A percentile compares a stretch with the other conserved stretches of the same genome.
phyloP scores from a whole-genome alignment of 208 protist genomes.

The Leishmania tarentolae region DNA sequence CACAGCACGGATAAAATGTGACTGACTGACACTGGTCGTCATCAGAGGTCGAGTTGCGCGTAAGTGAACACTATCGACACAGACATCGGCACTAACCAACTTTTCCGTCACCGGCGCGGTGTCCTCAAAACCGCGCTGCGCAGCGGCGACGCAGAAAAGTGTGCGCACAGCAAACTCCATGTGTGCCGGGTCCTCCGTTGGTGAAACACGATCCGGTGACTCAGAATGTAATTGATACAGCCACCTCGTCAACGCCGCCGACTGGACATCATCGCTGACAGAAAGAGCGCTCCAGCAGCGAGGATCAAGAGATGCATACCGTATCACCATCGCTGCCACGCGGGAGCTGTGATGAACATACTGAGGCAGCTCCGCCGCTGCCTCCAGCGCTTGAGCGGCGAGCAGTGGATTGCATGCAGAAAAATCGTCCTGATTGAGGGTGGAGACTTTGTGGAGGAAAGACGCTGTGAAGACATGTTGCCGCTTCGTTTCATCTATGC shows the following conservation, averaged over 20 bases:
- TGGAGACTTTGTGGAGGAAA: constrained; percentile 22
- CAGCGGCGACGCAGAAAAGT: constrained; percentile 26
- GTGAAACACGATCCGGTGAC: constrained; percentile 17
- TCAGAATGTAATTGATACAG: constrained; percentile 21
- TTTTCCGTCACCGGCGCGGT: neutral
- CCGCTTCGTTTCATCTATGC: constrained; percentile 4
- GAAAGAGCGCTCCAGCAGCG: constrained; percentile 14
- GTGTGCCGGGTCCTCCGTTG: constrained; percentile 11
- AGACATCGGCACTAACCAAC: neutral
- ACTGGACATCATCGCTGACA: constrained; percentile 4
- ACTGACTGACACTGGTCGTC: neutral
- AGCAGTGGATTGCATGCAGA: constrained; percentile 13
- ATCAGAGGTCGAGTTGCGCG: neutral
- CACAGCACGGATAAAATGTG: constrained; percentile 8
- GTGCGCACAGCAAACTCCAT: constrained; percentile 23
- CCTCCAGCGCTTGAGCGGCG: constrained; percentile 22
- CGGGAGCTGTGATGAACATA: constrained; percentile 26
- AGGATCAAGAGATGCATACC: constrained; percentile 19
- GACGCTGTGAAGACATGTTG: constrained; percentile 15
- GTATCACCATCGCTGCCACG: constrained; percentile 16
- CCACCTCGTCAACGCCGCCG: constrained; percentile 16
- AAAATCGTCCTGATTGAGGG: constrained; percentile 2
- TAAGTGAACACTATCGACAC: neutral
- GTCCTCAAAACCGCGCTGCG: constrained; percentile 28
- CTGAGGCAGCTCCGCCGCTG: constrained; percentile 15